A percentile compares a stretch with the other conserved stretches of the same genome.
Evolutionary conservation across 2,329 filamentous ascomycete genomes (phyloP).

Genomic region (Alternaria triticimaculans): DNA sequence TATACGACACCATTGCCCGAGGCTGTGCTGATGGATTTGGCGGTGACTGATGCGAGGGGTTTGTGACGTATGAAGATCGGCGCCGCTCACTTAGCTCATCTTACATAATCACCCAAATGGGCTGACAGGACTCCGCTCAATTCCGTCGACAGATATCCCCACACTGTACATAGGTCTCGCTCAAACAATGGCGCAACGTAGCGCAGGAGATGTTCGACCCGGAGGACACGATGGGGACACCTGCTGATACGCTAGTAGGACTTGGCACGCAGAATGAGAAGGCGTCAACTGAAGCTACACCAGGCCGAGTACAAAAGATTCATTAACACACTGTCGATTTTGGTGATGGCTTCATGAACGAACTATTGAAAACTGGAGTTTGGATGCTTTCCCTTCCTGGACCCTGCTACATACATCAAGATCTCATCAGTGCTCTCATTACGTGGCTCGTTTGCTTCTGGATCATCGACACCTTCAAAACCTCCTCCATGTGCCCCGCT

Average conservation of each 20-base stretch:
- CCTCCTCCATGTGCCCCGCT: neutral
- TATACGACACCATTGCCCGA: neutral
- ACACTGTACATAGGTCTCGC: neutral
- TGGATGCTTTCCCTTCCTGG: neutral
- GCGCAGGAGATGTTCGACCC: neutral
- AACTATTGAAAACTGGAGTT: neutral
- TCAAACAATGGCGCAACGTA: neutral
- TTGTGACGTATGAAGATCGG: constrained; percentile 3
- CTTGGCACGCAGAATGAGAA: neutral
- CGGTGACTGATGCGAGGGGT: neutral
- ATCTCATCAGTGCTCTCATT: neutral
- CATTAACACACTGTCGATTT: neutral
- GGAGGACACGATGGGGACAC: neutral
- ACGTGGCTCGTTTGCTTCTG: neutral
- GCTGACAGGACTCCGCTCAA: neutral
- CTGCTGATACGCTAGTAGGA: neutral
- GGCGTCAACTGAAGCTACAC: neutral
- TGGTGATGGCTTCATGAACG: neutral
- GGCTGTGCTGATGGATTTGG: neutral
- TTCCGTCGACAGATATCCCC: neutral
- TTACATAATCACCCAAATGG: neutral
- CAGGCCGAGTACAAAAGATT: neutral
- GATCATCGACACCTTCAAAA: neutral
- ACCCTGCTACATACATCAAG: neutral
- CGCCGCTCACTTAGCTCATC: neutral